Evolutionary conservation across 495 filamentous ascomycete genomes (phyloP).

Genomic region (Trypethelium eluteriae): DNA sequence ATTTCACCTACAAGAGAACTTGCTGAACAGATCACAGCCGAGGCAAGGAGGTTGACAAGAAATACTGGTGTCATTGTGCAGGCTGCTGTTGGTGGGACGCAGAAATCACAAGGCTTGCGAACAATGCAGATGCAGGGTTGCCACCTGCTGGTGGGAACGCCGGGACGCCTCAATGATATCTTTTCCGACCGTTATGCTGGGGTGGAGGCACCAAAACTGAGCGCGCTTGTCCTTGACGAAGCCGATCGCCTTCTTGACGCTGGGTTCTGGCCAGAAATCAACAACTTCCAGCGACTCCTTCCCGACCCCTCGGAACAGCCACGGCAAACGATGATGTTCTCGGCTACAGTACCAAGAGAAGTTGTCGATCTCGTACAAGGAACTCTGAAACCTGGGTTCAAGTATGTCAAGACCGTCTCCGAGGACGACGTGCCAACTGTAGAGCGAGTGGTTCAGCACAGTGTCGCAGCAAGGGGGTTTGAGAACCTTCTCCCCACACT

Average conservation of each 20-base stretch:
- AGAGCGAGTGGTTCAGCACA: slow-evolving; percentile 68
- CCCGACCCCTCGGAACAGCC: slow-evolving; percentile 54
- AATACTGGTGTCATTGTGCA: slow-evolving; percentile 69
- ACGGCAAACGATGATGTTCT: slow-evolving; percentile 88
- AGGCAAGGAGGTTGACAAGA: slow-evolving; percentile 62
- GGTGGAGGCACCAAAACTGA: slow-evolving; percentile 65
- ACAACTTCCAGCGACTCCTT: slow-evolving; percentile 57
- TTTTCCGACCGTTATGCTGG: slow-evolving; percentile 58
- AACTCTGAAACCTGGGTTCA: slow-evolving; percentile 64
- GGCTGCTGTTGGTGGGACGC: slow-evolving; percentile 80
- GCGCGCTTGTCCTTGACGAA: slow-evolving; percentile 84
- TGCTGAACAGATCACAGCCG: slow-evolving; percentile 84
- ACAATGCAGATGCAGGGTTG: slow-evolving; percentile 67
- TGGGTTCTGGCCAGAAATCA: slow-evolving; percentile 75
- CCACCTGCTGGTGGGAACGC: slow-evolving; percentile 84
- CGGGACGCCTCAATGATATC: slow-evolving; percentile 80
- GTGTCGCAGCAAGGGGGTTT: slow-evolving; percentile 54
- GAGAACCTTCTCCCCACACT: slow-evolving; percentile 73
- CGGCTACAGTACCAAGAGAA: slow-evolving; percentile 78
- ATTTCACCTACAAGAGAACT: slow-evolving; percentile 93
- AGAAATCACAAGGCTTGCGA: slow-evolving; percentile 55
- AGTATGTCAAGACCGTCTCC: slow-evolving; percentile 74
- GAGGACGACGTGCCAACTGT: slow-evolving; percentile 79
- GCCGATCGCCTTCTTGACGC: slow-evolving; percentile 87
- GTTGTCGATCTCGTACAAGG: slow-evolving; percentile 68